A percentile compares a stretch with the other conserved stretches of the same genome.
Evolutionary conservation across 2,329 filamentous ascomycete species (phyloP).

Genomic region (Cephalotrichum gorgonifer): DNA sequence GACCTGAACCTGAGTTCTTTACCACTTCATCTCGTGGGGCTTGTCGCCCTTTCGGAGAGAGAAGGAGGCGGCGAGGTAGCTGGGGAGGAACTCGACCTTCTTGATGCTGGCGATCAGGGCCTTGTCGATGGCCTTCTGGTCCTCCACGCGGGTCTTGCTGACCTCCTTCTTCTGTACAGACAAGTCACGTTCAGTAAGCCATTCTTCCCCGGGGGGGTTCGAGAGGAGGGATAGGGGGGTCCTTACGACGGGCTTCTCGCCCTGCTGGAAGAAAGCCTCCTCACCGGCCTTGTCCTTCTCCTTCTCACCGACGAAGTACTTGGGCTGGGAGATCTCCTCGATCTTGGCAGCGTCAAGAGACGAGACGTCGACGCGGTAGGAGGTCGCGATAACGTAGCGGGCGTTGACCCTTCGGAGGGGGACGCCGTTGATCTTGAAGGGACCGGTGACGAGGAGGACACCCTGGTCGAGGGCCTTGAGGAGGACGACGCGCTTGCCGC

Average conservation of each 20-base stretch:
- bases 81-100: conserved; percentile 90
- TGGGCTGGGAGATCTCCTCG: conserved; percentile 60
- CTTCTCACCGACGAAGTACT: conserved; percentile 98
- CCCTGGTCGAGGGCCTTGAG: conserved; percentile 96
- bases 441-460: conserved; percentile 96
- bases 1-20: conserved; percentile 32
- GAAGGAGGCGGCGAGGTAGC: conserved; percentile 94
- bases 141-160: conserved; percentile 79
- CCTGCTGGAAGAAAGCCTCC: conserved; percentile 99
- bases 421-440: conserved; percentile 99
- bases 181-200: conserved; percentile 26
- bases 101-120: conserved; percentile 90
- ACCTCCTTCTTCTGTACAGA: conserved; percentile 85
- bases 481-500: conserved; percentile 98
- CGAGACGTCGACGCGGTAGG: conserved; percentile 71
- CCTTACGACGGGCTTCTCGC: conserved; percentile 92
- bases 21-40: conserved; percentile 99
- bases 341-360: conserved; percentile 89
- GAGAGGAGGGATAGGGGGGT: neutral
- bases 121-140: conserved; percentile 99
- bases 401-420: conserved; percentile 90
- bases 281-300: conserved; percentile 88
- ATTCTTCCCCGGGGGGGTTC: neutral
- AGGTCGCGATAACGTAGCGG: conserved; percentile 88
- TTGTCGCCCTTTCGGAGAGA: conserved; percentile 98